Percentiles rank a stretch among this genome's conserved stretches.
Conservation (phyloP, 495 filamentous ascomycete genomes). For the Schizothecium vesticola region DNA sequence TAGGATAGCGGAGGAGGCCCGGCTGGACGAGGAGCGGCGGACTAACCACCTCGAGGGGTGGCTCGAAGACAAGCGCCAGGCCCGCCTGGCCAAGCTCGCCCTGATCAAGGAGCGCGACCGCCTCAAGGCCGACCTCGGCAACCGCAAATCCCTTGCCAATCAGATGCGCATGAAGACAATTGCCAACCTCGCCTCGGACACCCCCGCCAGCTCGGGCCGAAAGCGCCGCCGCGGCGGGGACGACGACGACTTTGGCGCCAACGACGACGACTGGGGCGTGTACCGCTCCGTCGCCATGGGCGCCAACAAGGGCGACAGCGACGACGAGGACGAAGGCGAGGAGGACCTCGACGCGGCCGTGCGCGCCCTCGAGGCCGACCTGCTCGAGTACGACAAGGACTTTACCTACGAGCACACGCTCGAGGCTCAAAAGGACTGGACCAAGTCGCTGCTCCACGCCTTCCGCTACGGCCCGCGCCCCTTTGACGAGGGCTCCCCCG, state of each 20-base stretch:
- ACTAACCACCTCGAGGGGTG: slow-evolving; percentile 81
- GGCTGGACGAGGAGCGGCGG: slow-evolving; percentile 74
- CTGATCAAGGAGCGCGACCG: slow-evolving; percentile 90
- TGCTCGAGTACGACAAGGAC: slow-evolving; percentile 77
- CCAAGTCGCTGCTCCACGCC: slow-evolving; percentile 78
- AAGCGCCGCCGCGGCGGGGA: slow-evolving; percentile 69
- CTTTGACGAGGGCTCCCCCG: slow-evolving; percentile 73
- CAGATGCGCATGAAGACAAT: slow-evolving; percentile 98
- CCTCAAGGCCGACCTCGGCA: slow-evolving; percentile 85
- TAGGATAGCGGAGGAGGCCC: slow-evolving; percentile 71
- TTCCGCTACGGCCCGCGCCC: slow-evolving; percentile 84
- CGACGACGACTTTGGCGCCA: slow-evolving; percentile 93
- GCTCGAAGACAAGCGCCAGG: slow-evolving; percentile 72
- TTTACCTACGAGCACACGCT: slow-evolving; percentile 89
- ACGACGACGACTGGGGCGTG: slow-evolving; percentile 96
- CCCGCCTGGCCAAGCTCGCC: slow-evolving; percentile 65
- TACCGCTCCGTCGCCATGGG: slow-evolving; percentile 87
- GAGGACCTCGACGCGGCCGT: slow-evolving; percentile 74
- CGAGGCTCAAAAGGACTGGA: slow-evolving; percentile 92
- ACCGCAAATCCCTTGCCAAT: slow-evolving; percentile 89
- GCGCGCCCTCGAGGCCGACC: slow-evolving; percentile 69
- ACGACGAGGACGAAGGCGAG: slow-evolving; percentile 74
- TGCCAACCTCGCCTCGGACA: slow-evolving; percentile 92
- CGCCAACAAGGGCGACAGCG: slow-evolving; percentile 56
- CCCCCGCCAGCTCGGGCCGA: slow-evolving; percentile 53